phyloP scores from a whole-genome alignment of 768 basidiomycete species.

The Hericium erinaceus region DNA sequence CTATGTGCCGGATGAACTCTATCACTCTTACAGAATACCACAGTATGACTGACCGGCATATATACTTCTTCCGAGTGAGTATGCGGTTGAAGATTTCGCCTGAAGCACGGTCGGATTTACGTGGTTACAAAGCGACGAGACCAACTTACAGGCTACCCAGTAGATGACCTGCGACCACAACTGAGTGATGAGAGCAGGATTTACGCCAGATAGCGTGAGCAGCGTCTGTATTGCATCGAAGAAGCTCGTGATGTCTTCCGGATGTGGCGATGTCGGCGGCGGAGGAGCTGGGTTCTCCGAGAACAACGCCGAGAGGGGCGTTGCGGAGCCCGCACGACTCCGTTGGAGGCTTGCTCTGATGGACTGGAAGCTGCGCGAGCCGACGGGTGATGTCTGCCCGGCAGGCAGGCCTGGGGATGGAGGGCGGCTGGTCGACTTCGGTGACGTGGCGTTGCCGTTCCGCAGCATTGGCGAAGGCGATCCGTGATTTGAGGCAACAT shows the following conservation, averaged over 20 bases:
- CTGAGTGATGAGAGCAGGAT: conserved; percentile 81
- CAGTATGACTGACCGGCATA: conserved; percentile 59
- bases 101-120: conserved; percentile 20
- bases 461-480: conserved; percentile 19
- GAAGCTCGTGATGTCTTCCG: conserved; percentile 60
- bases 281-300: conserved; percentile 25
- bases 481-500: conserved; percentile 22
- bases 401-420: conserved; percentile 41
- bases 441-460: conserved; percentile 35
- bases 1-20: conserved; percentile 24
- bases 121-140: conserved; percentile 18
- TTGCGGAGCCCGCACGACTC: conserved; percentile 31
- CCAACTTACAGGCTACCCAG: conserved; percentile 86
- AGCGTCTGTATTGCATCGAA: conserved; percentile 81
- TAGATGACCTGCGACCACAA: conserved; percentile 98
- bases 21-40: background rate
- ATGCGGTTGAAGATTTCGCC: conserved; percentile 83
- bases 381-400: conserved; percentile 37
- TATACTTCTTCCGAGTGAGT: conserved; percentile 85
- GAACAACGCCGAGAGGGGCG: conserved; percentile 43
- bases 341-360: conserved; percentile 55
- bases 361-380: conserved; percentile 47
- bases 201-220: conserved; percentile 79
- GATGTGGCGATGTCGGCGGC: conserved; percentile 31
- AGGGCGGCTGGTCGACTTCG: conserved; percentile 38